Base-by-base conservation (phyloP, 495 filamentous ascomycete genomes). In the Daldinia loculata region DNA sequence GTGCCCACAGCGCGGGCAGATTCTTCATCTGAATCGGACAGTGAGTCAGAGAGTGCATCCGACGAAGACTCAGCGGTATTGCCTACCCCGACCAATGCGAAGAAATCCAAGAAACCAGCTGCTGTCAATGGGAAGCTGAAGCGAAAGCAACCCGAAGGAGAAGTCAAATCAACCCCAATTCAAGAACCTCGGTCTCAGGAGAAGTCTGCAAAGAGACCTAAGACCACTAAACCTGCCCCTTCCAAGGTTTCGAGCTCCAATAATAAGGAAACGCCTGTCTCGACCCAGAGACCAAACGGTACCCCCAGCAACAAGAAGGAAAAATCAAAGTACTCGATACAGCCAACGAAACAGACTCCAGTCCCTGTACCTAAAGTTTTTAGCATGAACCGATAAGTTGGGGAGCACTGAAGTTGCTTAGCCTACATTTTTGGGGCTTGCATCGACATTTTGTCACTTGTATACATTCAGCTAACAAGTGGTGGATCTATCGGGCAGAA, bases 311-410 rank as follows among this genome's bases (percentile, higher is more conserved):
- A 68, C 19, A 72, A 59, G 17, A 68, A 71, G n/a, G 63, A 68
- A 0, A 76, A 67, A 9, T 32, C 56, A 3, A 78, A 75, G 36
- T 60, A 58, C 2, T 8, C 59, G 15, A 17, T 56, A 11, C 58
- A 41, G 12, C 61, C 71, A 4, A 59, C 59, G 19, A 83, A 80
- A 64, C 72, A 79, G 48, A 83, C 82, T 24, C 82, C 82, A 0
- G 61, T 84, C 6, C 67, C 75, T 1, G 73, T 78, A 22, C 81
- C 82, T 0, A 39, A 61, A 8, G 19, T 79, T 67, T 77, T 77
- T 43, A 66, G 72, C 52, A 82, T 79, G 74, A 83, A 68, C 64
- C 73, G 57, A 62, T 75, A 22, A 71, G 29, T 22, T 26, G n/a
- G 17, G 41, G 27, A 36, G 27, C 7, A 17, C 34, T 43, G 27